Evolutionary conservation across 257 asterid species (phyloP).

Genomic region (Plantago elongata): DNA sequence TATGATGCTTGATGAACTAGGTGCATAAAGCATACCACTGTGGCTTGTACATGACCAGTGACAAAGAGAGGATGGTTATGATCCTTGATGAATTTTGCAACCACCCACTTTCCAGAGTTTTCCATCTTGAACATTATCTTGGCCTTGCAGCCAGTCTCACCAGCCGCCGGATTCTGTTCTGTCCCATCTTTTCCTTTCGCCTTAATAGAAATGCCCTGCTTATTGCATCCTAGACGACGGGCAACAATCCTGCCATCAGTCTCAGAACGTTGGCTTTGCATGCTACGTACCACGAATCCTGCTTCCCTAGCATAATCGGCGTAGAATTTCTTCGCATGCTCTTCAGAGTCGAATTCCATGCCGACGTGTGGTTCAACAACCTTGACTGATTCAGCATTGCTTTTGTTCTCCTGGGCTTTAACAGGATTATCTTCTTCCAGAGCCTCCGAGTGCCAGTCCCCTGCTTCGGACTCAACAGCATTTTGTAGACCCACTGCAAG

Average conservation of each 20-base stretch:
- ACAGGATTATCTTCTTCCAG: slow-evolving; percentile 30
- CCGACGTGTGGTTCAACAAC: slow-evolving; percentile 47
- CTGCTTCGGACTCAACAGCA: slow-evolving; percentile 31
- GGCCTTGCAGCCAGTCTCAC: slow-evolving; percentile 64
- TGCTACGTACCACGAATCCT: slow-evolving; percentile 54
- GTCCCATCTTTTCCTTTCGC: slow-evolving; percentile 30
- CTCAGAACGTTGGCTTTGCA: slow-evolving; percentile 63
- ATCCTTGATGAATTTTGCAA: slow-evolving; percentile 54
- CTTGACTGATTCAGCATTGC: slow-evolving; percentile 24
- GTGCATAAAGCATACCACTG: slow-evolving; percentile 30
- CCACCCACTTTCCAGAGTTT: slow-evolving; percentile 58
- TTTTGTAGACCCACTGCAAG: background rate
- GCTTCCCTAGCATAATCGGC: slow-evolving; percentile 41
- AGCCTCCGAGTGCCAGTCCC: slow-evolving; percentile 31
- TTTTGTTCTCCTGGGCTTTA: slow-evolving; percentile 22
- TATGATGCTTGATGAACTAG: background rate
- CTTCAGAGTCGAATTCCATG: slow-evolving; percentile 59
- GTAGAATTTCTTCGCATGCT: slow-evolving; percentile 49
- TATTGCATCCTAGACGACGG: slow-evolving; percentile 62
- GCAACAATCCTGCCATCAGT: slow-evolving; percentile 56
- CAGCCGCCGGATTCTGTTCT: slow-evolving; percentile 35
- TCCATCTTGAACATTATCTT: slow-evolving; percentile 47
- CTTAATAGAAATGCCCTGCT: slow-evolving; percentile 47
- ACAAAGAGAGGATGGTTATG: slow-evolving; percentile 53
- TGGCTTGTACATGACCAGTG: slow-evolving; percentile 22